phyloP scores from a whole-genome alignment of 352 stramenopile species.

The Phytophthora pistaciae region DNA sequence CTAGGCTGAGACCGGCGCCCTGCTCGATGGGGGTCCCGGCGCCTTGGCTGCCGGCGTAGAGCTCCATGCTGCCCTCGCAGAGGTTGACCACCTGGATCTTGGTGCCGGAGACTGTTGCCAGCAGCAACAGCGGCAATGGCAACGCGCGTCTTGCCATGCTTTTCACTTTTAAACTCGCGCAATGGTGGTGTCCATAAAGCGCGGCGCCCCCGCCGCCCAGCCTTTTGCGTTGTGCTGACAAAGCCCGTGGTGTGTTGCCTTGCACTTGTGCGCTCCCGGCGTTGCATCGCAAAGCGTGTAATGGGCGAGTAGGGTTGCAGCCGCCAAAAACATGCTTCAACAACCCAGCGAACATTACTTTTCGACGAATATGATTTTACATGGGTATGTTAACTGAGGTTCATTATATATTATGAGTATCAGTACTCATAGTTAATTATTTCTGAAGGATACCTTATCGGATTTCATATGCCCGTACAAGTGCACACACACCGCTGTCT shows the following conservation, averaged over 20 bases:
- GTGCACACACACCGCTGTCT: not conserved
- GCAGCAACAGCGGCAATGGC: not conserved
- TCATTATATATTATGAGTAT: not conserved
- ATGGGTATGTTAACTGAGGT: not conserved
- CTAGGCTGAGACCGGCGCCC: slow-evolving; percentile 18
- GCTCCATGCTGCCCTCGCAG: slow-evolving; percentile 44
- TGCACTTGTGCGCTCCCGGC: slow-evolving; percentile 5
- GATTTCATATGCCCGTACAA: not conserved
- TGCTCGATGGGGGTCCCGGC: slow-evolving; percentile 29
- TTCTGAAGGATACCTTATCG: not conserved
- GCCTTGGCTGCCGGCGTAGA: slow-evolving; percentile 41
- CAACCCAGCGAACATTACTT: not conserved
- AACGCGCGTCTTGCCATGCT: slow-evolving; percentile 14
- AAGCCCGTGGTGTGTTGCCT: slow-evolving; percentile 11
- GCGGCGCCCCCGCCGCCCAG: not conserved
- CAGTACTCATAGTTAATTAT: not conserved
- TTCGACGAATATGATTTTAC: not conserved
- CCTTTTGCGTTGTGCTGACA: slow-evolving; percentile 28
- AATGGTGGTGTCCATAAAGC: not conserved
- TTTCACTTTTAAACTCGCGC: not conserved
- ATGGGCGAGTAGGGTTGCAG: slow-evolving; percentile 28
- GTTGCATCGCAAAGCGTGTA: slow-evolving; percentile 14
- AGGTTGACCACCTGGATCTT: slow-evolving; percentile 54
- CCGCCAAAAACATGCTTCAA: slow-evolving; percentile 3
- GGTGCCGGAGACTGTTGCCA: slow-evolving; percentile 23